Base-by-base conservation (phyloP, 306 rosid genomes). In the Trifolium subterraneum region DNA sequence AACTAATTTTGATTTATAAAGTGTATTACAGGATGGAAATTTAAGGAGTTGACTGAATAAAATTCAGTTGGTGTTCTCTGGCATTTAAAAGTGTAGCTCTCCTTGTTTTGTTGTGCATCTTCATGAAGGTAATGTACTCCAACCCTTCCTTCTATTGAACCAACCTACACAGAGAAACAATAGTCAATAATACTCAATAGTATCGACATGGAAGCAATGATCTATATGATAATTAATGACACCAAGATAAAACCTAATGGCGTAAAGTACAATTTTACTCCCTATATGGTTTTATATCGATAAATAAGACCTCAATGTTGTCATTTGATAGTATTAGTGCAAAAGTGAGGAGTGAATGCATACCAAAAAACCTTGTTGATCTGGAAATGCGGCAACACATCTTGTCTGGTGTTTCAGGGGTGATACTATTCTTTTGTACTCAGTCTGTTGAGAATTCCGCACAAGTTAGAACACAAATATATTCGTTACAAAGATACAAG, bases 361-460 rank as follows among this genome's bases (percentile, higher is more conserved):
- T 84, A 94, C 98, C 97, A 94, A 83, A 83, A 90, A 94, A 3
- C 98, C 98, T 83, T 94, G 96, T 81, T 91, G 94, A 73, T 94
- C 98, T 33, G 97, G 98, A 83, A 94, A 94, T 39, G 97, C 96
- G 69, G 97, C 88, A 64, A 94, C 96, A 78, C 93, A 91, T 85
- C 97, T 89, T 65, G 98, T 94, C 88, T 94, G 98, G 79, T 88
- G 88, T 85, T 94, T 94, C 77, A 94, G 78, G 52, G 98, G 97
- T 3, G 98, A 94, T 69, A 59, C 56, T 39, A 94, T 84, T 83
- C 96, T 87, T 87, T 91, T 91, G 84, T 56, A 91, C 73, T 91
- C 98, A 38, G 80, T 75, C 96, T 91, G 89, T 77, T 73, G 58
- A 31, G 79, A 80, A 72, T 77, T 51, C 69, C 58, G n/a, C n/a